Evolutionary conservation across 805 yeast species (phyloP).

Genomic region (Barnettozyma populi): DNA sequence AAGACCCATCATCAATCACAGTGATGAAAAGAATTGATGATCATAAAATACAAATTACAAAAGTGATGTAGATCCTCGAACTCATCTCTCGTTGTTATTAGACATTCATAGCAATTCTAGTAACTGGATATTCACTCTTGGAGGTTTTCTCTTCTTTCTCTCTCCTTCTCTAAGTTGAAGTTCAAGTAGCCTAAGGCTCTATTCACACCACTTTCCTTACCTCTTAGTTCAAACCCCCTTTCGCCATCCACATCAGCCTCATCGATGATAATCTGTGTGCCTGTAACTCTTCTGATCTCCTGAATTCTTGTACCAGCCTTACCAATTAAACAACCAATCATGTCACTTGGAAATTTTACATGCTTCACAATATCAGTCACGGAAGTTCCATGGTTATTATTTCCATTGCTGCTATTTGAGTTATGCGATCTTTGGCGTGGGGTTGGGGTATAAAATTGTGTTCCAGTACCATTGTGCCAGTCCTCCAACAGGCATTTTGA

Average conservation of each 20-base stretch:
- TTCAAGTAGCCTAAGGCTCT: slow-evolving; percentile 54
- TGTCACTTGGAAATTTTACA: slow-evolving; percentile 65
- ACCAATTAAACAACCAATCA: slow-evolving; percentile 88
- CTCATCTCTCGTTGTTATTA: slow-evolving; percentile 1
- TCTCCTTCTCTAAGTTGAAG: slow-evolving; percentile 55
- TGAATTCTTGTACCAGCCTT: slow-evolving; percentile 81
- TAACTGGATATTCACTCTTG: slow-evolving; percentile 3
- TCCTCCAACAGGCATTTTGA: slow-evolving; percentile 73
- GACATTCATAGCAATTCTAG: slow-evolving; percentile 1
- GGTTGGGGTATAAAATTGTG: slow-evolving; percentile 56
- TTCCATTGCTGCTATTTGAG: slow-evolving; percentile 4
- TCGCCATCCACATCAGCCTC: slow-evolving; percentile 59
- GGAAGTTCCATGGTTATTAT: slow-evolving; percentile 18
- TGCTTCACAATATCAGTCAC: slow-evolving; percentile 30
- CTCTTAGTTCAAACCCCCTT: slow-evolving; percentile 67
- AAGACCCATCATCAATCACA: neutral
- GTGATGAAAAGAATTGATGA: too few relatives aligned
- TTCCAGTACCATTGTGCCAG: slow-evolving; percentile 59
- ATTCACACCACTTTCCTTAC: slow-evolving; percentile 43
- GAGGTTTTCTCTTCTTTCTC: slow-evolving; percentile 39
- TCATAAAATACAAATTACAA: neutral
- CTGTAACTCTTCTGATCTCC: slow-evolving; percentile 73
- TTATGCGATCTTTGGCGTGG: slow-evolving; percentile 14
- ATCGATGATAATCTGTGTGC: slow-evolving; percentile 73
- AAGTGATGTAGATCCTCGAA: neutral